These are phyloP conservation scores for Suillus occidentalis DNA, from an alignment of 768 basidiomycete species.

Conservation along the genomic window DNA sequence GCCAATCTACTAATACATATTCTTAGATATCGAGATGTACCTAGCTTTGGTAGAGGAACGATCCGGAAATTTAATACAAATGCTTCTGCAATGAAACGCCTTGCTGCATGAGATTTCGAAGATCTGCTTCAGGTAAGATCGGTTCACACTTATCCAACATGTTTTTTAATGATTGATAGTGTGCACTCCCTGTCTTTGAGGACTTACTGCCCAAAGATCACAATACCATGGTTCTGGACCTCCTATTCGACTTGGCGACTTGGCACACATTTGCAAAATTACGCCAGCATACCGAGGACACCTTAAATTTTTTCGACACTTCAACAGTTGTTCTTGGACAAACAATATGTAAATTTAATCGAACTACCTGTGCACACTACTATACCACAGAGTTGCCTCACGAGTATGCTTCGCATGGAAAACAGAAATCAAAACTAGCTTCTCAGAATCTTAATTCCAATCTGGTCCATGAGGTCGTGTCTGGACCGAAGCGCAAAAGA, in stretches of 20 bases:
- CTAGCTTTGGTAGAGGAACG: not conserved
- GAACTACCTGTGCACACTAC: not conserved
- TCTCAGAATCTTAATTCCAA: not conserved
- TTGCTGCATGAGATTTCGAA: not conserved
- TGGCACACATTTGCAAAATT: not conserved
- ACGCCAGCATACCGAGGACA: too few relatives aligned
- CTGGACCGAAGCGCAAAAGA: not conserved
- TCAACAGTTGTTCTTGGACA: not conserved
- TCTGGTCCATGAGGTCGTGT: not conserved
- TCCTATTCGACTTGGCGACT: not conserved
- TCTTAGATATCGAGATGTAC: not conserved
- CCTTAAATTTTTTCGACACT: not conserved
- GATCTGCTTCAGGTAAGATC: not conserved
- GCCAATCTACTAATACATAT: not conserved
- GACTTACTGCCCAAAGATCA: not conserved
- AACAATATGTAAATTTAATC: not conserved
- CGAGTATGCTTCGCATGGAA: not conserved
- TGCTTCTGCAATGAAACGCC: not conserved
- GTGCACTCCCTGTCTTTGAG: not conserved
- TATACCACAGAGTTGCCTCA: not conserved
- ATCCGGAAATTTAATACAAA: not conserved
- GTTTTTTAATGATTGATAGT: not conserved
- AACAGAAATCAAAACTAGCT: not conserved
- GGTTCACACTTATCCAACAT: not conserved
- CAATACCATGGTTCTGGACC: not conserved